Evolutionary conservation across 495 filamentous ascomycete genomes (phyloP).

Genomic region (Barbatosphaeria neglecta): DNA sequence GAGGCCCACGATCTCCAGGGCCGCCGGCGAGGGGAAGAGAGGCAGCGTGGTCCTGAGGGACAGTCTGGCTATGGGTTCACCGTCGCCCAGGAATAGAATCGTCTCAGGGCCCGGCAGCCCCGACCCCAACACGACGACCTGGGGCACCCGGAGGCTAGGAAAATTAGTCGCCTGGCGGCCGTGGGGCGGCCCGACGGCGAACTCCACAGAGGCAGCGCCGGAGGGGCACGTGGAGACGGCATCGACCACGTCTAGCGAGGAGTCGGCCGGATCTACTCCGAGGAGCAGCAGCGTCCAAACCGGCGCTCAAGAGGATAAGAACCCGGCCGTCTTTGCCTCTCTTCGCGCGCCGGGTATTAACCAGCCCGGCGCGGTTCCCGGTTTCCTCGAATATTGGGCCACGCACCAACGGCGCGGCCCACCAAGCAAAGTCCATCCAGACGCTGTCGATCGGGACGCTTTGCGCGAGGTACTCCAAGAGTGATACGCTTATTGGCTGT

Average conservation of each 20-base stretch:
- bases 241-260: not conserved
- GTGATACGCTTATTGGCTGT: too few relatives aligned
- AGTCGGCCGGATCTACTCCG: not conserved
- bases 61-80: constrained; percentile 17
- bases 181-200: constrained; percentile 21
- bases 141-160: constrained; percentile 16
- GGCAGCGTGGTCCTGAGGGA: constrained; percentile 28
- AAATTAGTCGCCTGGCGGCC: constrained; percentile 36
- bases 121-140: constrained; percentile 2
- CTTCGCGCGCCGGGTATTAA: constrained; percentile 39
- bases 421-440: constrained; percentile 31
- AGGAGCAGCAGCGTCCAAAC: too few relatives aligned
- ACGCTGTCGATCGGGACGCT: constrained; percentile 26
- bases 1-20: constrained; percentile 23
- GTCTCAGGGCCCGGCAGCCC: constrained; percentile 8
- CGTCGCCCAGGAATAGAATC: constrained; percentile 9
- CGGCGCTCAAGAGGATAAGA: not conserved
- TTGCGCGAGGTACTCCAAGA: constrained; percentile 30
- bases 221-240: constrained; percentile 3
- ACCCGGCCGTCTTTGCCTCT: not conserved
- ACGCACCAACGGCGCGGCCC: constrained; percentile 24
- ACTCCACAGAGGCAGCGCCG: too few relatives aligned
- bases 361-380: constrained; percentile 39
- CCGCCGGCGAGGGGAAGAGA: constrained; percentile 16
- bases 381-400: constrained; percentile 32